Base-by-base conservation (phyloP, 192 early-diverging fungal genomes). In the Diversispora epigaea region DNA sequence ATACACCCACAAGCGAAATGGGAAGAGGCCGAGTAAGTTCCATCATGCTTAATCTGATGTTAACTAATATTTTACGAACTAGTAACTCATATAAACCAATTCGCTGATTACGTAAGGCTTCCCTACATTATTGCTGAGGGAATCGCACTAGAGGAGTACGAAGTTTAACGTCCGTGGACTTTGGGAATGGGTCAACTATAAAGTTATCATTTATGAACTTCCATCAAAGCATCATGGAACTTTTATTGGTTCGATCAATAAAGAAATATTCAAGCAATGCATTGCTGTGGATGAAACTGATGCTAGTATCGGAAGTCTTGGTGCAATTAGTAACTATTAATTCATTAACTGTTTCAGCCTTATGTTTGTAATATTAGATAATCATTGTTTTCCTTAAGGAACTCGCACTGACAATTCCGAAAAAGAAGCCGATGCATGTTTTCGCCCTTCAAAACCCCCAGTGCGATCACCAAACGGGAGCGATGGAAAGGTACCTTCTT, bases 1-100 rank as follows among this genome's bases (percentile, higher is more conserved):
- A 44, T 44, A 54, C 43, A 39, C 17, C 47, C 68, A 32, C n/a
- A 70, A 39, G 68, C 68, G 25, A 70, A 70, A 15, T 70, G 49
- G 32, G 68, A 70, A 32, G 49, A 52, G 39, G 68, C 49, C 9
- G 39, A 25, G 32, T 70, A 70, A 68, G 66, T 32, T 50, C n/a
- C n/a, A n/a, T n/a, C n/a, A n/a, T n/a, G n/a, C 7, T 54, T 54
- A n/a, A n/a, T 55, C n/a, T 9, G 11, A 8, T 9, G 7, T 32
- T 9, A 1, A 39, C 12, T 14, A 25, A 14, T 70, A n/a, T 21
- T 55, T 54, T 52, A 55, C 11, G 21, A 39, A 22, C 32, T 55
- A 39, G 0, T 32, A 2, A 32, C 25, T 32, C 25, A 32, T 32
- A 32, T 32, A 32, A 32, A 71, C n/a, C 4, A 54, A 40, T 57